These are phyloP conservation scores for Dioscorea dumetorum DNA, from an alignment of 106 monocot genomes.

Conservation along the genomic window DNA sequence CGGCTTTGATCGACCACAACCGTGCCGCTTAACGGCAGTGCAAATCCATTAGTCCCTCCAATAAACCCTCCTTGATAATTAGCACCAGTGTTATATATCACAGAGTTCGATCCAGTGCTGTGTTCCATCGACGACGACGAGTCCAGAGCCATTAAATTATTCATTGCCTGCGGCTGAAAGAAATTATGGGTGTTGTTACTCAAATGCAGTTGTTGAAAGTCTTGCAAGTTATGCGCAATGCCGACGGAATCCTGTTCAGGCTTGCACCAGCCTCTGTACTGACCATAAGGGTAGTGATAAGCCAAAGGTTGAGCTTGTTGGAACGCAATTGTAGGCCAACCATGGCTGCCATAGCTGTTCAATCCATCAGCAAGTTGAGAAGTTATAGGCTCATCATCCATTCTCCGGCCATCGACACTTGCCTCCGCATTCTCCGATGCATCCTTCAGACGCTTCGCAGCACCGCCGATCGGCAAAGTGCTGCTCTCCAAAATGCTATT, in stretches of 20 bases:
- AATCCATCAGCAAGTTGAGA: conserved; percentile 31
- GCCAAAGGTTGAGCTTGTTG: conserved; percentile 32
- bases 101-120: conserved; percentile 18
- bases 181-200: conserved; percentile 35
- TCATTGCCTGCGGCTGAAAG: conserved; percentile 36
- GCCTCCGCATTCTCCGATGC: conserved; percentile 38
- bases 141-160: conserved; percentile 22
- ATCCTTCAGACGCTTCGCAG: conserved; percentile 72
- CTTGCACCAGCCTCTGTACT: conserved; percentile 49
- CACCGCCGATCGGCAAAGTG: conserved; percentile 59
- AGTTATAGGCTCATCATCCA: conserved; percentile 12
- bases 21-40: conserved; percentile 35
- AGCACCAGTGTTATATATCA: conserved; percentile 12
- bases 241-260: conserved; percentile 47
- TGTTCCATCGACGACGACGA: conserved; percentile 14
- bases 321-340: conserved; percentile 67
- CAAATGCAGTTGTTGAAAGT: conserved; percentile 34
- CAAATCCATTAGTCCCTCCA: conserved; percentile 9
- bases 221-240: conserved; percentile 33
- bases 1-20: conserved; percentile 33
- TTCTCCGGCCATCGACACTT: conserved; percentile 21
- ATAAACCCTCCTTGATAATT: conserved; percentile 9
- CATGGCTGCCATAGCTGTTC: conserved; percentile 18
- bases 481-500: conserved; percentile 75
- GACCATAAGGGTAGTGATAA: conserved; percentile 32